Base-by-base conservation (phyloP, 1,139 yeast species). In the Yamadazyma membranifaciens region DNA sequence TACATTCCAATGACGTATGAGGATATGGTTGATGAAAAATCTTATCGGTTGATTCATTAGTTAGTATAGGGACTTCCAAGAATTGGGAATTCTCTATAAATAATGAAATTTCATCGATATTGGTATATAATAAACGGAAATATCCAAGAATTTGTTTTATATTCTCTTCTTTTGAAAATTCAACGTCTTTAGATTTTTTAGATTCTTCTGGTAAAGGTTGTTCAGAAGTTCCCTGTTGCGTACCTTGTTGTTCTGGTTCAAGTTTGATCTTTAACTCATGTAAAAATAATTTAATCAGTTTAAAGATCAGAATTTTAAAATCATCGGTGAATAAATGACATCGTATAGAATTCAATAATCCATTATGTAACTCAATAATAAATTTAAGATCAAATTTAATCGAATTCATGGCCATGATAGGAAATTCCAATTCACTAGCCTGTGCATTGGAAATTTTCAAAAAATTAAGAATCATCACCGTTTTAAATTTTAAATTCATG, bases 11-110 rank as follows among this genome's bases (percentile, higher is more conserved):
- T 16, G 60, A 66, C 12, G 64, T 55, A 22, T 38, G 51, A 3
- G 67, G 72, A 35, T 40, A 51, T 20, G 43, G 44, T 11, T 48
- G 41, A 9, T 46, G 35, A 36, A 69, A 55, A 46, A 64, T 67
- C 12, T 62, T 59, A 2, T 48, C 47, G 25, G 67, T 54, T n/a
- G 57, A 47, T 29, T 55, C 54, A 33, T 60, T 56, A 3, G 69
- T 58, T 1, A 65, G 56, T 40, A 69, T 58, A 0, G 77, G 77
- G 11, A 72, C 59, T 25, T 67, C 73, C 13, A 49, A 42, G 4
- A 68, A 38, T 13, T 47, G 47, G 11, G 61, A 49, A 41, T 65
- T 63, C 37, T 67, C 73, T 9, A 66, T 43, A 38, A 65, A 63
- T 3, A 70, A 28, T 9, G 70, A 59, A 22, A 42, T 49, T 49